Conservation (phyloP, 2,329 filamentous ascomycete genomes). For the Pseudogymnoascus sp. region DNA sequence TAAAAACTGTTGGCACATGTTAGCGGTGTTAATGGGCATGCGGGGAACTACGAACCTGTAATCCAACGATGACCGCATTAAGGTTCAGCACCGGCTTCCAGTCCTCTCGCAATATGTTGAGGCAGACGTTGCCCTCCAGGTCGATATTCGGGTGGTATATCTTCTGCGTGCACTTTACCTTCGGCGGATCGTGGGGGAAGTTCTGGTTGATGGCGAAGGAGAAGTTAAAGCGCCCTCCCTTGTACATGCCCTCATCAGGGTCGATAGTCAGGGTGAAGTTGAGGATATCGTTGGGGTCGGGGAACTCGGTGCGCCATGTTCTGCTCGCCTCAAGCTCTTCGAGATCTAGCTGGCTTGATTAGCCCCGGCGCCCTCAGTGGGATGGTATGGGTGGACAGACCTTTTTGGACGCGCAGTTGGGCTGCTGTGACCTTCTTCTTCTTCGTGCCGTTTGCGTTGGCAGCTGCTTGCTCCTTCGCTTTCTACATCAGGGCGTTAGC, state of each 20-base stretch:
- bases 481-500: conserved; percentile 50
- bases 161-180: conserved; percentile 94
- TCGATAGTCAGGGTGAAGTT: conserved; percentile 77
- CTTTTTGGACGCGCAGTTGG: conserved; percentile 92
- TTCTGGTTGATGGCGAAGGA: conserved; percentile 87
- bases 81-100: conserved; percentile 98
- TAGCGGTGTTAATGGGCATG: not conserved
- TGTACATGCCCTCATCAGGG: conserved; percentile 84
- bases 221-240: conserved; percentile 80
- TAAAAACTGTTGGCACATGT: conserved; percentile 58
- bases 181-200: conserved; percentile 95
- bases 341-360: conserved; percentile 50
- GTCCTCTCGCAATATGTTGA: conserved; percentile 95
- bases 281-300: conserved; percentile 77
- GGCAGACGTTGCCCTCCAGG: conserved; percentile 91
- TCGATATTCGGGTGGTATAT: conserved; percentile 99
- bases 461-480: conserved; percentile 93
- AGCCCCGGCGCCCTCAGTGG: not conserved
- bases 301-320: conserved; percentile 77
- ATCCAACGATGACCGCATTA: conserved; percentile 90
- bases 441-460: conserved; percentile 75
- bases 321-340: conserved; percentile 70
- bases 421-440: conserved; percentile 99
- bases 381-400: conserved; percentile 39
- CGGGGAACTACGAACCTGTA: conserved; percentile 55